phyloP scores from a whole-genome alignment of 441 rosid species.

The Populus hybrid region DNA sequence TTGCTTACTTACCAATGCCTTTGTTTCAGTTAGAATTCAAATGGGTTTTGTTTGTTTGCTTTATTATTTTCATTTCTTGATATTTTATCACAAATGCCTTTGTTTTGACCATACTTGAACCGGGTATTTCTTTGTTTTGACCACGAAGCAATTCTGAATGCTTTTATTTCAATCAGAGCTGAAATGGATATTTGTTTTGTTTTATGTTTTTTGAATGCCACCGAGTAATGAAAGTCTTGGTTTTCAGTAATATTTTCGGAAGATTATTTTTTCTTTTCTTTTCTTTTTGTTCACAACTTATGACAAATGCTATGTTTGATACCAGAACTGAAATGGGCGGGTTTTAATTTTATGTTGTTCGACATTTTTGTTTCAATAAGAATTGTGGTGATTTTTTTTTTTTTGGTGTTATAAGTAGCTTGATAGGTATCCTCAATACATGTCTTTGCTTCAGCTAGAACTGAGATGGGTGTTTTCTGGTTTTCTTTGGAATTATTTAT shows the following conservation, averaged over 20 bases:
- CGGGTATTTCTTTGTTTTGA: constrained; percentile 7
- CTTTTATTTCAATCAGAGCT: not conserved
- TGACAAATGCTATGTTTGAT: not conserved
- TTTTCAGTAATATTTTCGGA: not conserved
- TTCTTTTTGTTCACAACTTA: not conserved
- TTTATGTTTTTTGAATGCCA: not conserved
- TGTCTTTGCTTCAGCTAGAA: not conserved
- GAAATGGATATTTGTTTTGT: not conserved
- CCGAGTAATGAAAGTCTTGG: not conserved
- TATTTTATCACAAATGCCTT: not conserved
- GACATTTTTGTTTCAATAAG: not conserved
- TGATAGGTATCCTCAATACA: not conserved
- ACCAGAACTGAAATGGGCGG: not conserved
- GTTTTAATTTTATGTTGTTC: not conserved
- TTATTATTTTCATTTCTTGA: not conserved
- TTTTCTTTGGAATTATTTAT: not conserved
- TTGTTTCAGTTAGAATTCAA: not conserved
- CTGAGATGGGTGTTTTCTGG: not conserved
- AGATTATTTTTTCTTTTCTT: not conserved
- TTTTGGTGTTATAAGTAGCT: not conserved
- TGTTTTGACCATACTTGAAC: constrained; percentile 2
- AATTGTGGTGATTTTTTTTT: not conserved
- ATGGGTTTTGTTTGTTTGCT: constrained; percentile 5
- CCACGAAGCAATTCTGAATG: not conserved
- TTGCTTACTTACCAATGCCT: not conserved